phyloP scores from a whole-genome alignment of 352 stramenopile species.

The Pythium rishiriense region DNA sequence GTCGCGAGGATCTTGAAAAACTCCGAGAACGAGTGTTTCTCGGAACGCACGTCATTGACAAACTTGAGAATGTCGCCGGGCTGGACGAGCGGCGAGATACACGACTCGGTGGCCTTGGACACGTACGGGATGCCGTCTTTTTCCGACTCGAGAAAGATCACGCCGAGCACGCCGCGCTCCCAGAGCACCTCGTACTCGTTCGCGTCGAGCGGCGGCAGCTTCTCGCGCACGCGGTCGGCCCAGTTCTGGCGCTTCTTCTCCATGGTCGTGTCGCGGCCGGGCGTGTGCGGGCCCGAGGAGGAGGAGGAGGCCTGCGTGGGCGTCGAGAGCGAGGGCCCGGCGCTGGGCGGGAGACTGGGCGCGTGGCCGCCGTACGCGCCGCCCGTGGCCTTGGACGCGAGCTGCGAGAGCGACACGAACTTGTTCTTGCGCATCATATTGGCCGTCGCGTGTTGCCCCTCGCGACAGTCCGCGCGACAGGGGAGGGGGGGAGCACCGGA shows the following conservation, averaged over 20 bases:
- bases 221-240: constrained; percentile 81
- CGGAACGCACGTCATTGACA: constrained; percentile 84
- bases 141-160: constrained; percentile 88
- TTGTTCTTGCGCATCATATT: constrained; percentile 75
- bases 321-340: not conserved
- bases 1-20: constrained; percentile 90
- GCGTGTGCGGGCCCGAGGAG: constrained; percentile 3
- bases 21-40: constrained; percentile 86
- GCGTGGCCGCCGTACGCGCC: constrained; percentile 29
- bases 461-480: not conserved
- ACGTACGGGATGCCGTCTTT: constrained; percentile 86
- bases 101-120: constrained; percentile 86
- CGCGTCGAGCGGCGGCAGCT: constrained; percentile 67
- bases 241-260: constrained; percentile 43
- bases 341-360: constrained; percentile 19
- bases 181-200: constrained; percentile 89
- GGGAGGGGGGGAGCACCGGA: not conserved
- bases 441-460: constrained; percentile 4
- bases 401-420: constrained; percentile 45
- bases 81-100: constrained; percentile 67
- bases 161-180: constrained; percentile 82
- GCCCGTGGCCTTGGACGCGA: constrained; percentile 44
- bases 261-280: constrained; percentile 14
- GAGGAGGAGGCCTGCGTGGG: not conserved
- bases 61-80: constrained; percentile 82